Conservation (phyloP, 345 rosid genomes). For the Gossypium rotundifolium region DNA sequence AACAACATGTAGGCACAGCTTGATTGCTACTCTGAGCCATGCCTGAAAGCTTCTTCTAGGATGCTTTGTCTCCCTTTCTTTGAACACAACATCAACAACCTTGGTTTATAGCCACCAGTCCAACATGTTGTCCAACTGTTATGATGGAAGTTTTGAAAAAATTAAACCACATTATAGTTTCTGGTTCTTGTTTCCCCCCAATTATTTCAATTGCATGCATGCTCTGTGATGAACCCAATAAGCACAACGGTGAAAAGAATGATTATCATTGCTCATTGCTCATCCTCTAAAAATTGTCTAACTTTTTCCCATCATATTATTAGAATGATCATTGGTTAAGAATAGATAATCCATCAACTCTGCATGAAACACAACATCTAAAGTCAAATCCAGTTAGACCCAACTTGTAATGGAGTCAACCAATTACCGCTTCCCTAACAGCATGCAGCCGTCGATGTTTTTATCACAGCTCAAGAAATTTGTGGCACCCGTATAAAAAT, state of each 20-base stretch:
- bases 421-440: not conserved
- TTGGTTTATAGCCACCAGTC: not conserved
- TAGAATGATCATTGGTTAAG: not conserved
- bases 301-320: not conserved
- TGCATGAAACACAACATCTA: not conserved
- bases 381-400: not conserved
- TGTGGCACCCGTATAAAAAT: not conserved
- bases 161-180: not conserved
- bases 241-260: not conserved
- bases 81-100: constrained; percentile 6
- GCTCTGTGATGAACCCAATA: not conserved
- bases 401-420: not conserved
- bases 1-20: not conserved
- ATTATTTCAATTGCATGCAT: not conserved
- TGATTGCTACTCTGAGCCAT: not conserved
- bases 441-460: not conserved
- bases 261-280: not conserved
- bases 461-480: not conserved
- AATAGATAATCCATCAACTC: not conserved
- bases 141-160: not conserved
- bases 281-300: not conserved
- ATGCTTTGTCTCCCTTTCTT: not conserved
- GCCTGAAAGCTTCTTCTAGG: not conserved
- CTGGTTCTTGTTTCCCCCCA: not conserved
- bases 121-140: too few species aligned